Conservation (phyloP, 1,139 yeast species). For the Petasospora fabianii region DNA sequence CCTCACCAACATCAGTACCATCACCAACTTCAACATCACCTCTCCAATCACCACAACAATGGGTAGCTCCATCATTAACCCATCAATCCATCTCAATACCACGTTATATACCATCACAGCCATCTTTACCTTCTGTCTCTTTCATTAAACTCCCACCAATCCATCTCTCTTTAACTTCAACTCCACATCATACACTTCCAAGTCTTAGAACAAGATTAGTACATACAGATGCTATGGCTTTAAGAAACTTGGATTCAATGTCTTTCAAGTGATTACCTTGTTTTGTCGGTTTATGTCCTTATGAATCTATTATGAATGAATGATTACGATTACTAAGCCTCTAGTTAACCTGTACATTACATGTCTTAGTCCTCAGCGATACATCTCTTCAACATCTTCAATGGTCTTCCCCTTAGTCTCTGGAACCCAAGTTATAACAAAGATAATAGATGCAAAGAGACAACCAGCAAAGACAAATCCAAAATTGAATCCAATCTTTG, state of each 20-base stretch:
- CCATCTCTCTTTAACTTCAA: no score
- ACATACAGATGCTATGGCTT: constrained; percentile 16
- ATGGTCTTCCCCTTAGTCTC: constrained; percentile 71
- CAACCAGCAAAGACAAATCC: constrained; percentile 76
- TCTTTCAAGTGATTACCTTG: constrained; percentile 18
- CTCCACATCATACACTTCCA: no score
- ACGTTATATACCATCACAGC: neutral
- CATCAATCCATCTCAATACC: neutral
- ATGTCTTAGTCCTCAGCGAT: no score
- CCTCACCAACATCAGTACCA: constrained; percentile 4
- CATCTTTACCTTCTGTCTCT: no score
- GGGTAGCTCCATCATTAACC: no score
- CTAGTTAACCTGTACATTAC: no score
- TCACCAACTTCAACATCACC: neutral
- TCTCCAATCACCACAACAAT: neutral
- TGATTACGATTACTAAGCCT: neutral
- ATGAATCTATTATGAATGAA: neutral
- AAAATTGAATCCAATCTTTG: constrained; percentile 48
- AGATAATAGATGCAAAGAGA: constrained; percentile 49
- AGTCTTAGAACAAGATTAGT: neutral
- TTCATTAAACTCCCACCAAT: no score
- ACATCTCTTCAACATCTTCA: constrained; percentile 54
- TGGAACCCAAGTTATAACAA: constrained; percentile 57
- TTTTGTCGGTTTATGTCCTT: neutral
- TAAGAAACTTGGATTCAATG: constrained; percentile 19